These are phyloP conservation scores for Tagetes patula DNA, from an alignment of 129 eudicot species.

Conservation along the genomic window DNA sequence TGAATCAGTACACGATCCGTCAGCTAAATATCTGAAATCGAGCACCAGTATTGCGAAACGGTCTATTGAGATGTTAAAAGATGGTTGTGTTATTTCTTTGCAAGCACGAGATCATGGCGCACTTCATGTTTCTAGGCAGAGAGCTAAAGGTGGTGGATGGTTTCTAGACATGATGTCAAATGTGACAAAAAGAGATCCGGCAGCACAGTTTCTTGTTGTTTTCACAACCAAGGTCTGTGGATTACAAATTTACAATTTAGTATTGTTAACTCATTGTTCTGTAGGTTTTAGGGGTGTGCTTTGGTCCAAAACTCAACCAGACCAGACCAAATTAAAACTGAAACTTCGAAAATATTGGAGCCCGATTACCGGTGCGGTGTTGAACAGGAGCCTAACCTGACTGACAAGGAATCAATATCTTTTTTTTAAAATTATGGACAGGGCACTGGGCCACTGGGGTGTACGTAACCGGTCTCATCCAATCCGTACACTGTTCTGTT, in stretches of 20 bases:
- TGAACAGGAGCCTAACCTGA: neutral
- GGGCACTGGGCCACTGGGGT: neutral
- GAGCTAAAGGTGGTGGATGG: conserved; percentile 98
- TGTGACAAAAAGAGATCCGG: conserved; percentile 96
- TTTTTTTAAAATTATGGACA: neutral
- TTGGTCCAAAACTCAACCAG: neutral
- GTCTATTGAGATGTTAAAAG: conserved; percentile 69
- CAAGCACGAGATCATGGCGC: conserved; percentile 59
- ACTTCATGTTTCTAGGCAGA: conserved; percentile 86
- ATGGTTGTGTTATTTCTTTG: conserved; percentile 82
- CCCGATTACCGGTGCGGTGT: neutral
- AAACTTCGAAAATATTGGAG: neutral
- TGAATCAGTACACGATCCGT: conserved; percentile 51
- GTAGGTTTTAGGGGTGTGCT: neutral
- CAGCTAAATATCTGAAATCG: conserved; percentile 47
- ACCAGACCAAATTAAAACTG: neutral
- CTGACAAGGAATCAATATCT: neutral
- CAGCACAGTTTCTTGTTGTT: conserved; percentile 91
- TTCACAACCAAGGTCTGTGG: conserved; percentile 74
- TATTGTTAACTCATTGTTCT: conserved; percentile 7
- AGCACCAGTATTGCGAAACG: conserved; percentile 41
- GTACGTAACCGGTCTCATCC: neutral
- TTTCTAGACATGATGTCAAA: conserved; percentile 65
- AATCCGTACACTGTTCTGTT: neutral
- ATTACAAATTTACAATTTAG: neutral